phyloP scores from a whole-genome alignment of 1,139 yeast genomes.

The Pichia terricola region DNA sequence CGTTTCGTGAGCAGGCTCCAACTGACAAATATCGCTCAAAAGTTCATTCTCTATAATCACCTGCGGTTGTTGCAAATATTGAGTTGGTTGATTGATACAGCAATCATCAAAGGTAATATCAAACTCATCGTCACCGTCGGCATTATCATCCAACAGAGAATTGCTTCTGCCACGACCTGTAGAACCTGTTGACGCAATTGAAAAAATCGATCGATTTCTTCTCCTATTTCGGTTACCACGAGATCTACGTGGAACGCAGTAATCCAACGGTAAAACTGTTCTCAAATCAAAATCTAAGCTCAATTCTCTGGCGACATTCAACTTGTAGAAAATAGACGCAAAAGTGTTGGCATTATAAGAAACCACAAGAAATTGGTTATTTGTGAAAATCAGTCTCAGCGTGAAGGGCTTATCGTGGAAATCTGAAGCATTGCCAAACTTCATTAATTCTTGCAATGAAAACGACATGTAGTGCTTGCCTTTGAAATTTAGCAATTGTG shows the following conservation, averaged over 20 bases:
- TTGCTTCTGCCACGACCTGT: conserved; percentile 7
- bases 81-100: conserved; percentile 7
- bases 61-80: conserved; percentile 6
- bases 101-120: conserved; percentile 8
- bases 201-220: conserved; percentile 1
- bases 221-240: conserved; percentile 6
- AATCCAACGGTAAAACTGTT: conserved; percentile 17
- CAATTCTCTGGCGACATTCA: conserved; percentile 23
- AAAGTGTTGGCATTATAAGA: conserved; percentile 21
- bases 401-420: conserved; percentile 21
- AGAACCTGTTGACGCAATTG: conserved; percentile 1
- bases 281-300: conserved; percentile 24
- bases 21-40: conserved; percentile 7
- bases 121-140: conserved; percentile 12
- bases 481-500: conserved; percentile 6
- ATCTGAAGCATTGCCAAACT: conserved; percentile 25
- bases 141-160: conserved; percentile 10
- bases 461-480: conserved; percentile 11
- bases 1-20: conserved; percentile 11
- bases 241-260: conserved; percentile 20
- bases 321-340: conserved; percentile 22
- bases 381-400: conserved; percentile 21
- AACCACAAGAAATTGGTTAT: conserved; percentile 19
- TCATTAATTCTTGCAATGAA: conserved; percentile 23
- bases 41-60: conserved; percentile 10